These are phyloP conservation scores for Barnettozyma sucrosica DNA, from an alignment of 805 yeast genomes.

Conservation along the genomic window DNA sequence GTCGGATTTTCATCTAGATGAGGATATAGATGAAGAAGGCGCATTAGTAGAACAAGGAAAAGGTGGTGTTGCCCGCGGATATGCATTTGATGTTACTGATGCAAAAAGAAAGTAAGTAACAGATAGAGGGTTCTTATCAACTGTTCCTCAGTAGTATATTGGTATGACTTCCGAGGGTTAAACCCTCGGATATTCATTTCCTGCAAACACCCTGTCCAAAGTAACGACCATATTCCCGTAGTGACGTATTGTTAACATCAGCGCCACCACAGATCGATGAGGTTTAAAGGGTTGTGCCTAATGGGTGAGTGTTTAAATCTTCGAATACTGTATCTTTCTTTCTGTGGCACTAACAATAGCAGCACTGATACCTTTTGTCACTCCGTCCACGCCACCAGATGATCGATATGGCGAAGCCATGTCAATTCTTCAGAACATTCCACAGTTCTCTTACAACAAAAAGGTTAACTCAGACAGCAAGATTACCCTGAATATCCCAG, in stretches of 20 bases:
- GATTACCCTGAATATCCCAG: conserved; percentile 21
- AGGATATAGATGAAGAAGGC: conserved; percentile 45
- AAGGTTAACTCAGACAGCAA: conserved; percentile 8
- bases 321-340: no score
- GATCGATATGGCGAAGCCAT: conserved; percentile 1
- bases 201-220: not conserved
- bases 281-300: not conserved
- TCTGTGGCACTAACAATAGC: not conserved
- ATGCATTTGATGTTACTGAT: conserved; percentile 37
- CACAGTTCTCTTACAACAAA: not conserved
- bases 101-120: not conserved
- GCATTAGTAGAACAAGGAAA: conserved; percentile 80
- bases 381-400: not conserved
- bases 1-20: conserved; percentile 54
- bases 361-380: not conserved
- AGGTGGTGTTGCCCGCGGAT: conserved; percentile 87
- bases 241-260: not conserved
- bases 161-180: no score
- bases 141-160: no score
- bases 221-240: not conserved
- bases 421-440: not conserved
- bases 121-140: no score
- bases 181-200: not conserved
- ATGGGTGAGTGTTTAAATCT: not conserved
- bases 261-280: not conserved